Evolutionary conservation across 176 grass and related monocot species (phyloP).

Genomic region (Oryza meyeriana): DNA sequence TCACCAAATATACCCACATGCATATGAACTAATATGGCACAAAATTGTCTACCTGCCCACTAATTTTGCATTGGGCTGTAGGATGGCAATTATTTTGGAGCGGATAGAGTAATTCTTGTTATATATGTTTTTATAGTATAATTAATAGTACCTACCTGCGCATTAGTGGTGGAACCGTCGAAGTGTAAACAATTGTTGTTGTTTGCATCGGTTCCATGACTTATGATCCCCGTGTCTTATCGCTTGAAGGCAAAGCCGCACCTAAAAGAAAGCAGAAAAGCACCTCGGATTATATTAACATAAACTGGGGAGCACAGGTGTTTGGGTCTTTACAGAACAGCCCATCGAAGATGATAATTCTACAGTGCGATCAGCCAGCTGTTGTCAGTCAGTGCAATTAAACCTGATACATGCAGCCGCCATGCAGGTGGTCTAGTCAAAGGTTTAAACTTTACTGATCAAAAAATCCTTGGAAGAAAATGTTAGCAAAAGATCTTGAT

Average conservation of each 20-base stretch:
- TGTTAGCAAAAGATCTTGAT: background rate
- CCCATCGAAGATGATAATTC: background rate
- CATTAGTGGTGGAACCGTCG: background rate
- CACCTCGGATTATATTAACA: background rate
- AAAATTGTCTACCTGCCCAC: no score
- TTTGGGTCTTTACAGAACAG: background rate
- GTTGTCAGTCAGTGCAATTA: background rate
- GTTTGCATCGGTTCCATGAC: background rate
- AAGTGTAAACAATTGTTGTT: background rate
- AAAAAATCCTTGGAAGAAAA: background rate
- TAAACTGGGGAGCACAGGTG: background rate
- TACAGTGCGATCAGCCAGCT: background rate
- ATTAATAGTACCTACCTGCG: slow-evolving; percentile 2
- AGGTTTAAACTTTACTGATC: background rate
- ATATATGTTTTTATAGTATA: background rate
- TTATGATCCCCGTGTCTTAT: background rate
- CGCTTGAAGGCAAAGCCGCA: slow-evolving; percentile 10
- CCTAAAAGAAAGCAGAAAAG: background rate
- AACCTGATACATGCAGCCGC: background rate
- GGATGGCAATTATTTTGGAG: no score
- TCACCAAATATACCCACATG: no score
- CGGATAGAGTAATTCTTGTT: no score
- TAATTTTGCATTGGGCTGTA: no score
- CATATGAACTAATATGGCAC: no score
- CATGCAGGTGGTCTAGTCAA: background rate